phyloP scores from a whole-genome alignment of 169 alveolate species.

The Cryptosporidium parvum region DNA sequence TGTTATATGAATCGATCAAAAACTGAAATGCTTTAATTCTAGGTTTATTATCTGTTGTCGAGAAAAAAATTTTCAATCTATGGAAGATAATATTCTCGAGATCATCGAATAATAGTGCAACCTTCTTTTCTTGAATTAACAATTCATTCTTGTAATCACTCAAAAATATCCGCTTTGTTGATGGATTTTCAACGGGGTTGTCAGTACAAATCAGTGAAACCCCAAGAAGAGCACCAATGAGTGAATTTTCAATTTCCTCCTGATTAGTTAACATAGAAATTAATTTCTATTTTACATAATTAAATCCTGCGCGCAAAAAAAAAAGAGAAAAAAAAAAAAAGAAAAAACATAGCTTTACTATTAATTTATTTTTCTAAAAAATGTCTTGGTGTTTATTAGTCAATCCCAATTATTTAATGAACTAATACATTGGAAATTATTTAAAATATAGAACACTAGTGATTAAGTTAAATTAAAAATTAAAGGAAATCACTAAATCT shows the following conservation, averaged over 20 bases:
- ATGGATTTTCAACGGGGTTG: background rate
- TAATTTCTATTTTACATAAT: background rate
- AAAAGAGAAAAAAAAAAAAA: background rate
- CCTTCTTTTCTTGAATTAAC: background rate
- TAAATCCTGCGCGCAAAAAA: constrained; percentile 10
- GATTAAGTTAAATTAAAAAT: too few species aligned
- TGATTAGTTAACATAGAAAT: constrained; percentile 20
- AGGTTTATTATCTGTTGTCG: background rate
- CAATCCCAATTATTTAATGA: background rate
- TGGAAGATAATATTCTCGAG: constrained; percentile 43
- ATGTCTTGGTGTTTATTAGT: background rate
- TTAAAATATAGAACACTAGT: too few species aligned
- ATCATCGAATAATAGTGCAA: constrained; percentile 21
- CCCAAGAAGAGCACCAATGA: constrained; percentile 38
- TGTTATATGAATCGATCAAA: constrained; percentile 38
- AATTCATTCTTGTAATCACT: constrained; percentile 26
- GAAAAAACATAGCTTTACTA: background rate
- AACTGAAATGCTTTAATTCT: constrained; percentile 35
- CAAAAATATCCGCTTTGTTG: background rate
- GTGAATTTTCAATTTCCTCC: constrained; percentile 47
- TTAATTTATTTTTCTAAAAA: background rate
- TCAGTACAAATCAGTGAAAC: constrained; percentile 1
- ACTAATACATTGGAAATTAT: background rate
- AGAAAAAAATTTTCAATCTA: constrained; percentile 28
- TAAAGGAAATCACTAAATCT: too few species aligned